Percentiles rank a stretch among this genome's conserved stretches.
Evolutionary conservation across 2,329 filamentous ascomycete species (phyloP).

Genomic region (Coniochaeta ligniaria): DNA sequence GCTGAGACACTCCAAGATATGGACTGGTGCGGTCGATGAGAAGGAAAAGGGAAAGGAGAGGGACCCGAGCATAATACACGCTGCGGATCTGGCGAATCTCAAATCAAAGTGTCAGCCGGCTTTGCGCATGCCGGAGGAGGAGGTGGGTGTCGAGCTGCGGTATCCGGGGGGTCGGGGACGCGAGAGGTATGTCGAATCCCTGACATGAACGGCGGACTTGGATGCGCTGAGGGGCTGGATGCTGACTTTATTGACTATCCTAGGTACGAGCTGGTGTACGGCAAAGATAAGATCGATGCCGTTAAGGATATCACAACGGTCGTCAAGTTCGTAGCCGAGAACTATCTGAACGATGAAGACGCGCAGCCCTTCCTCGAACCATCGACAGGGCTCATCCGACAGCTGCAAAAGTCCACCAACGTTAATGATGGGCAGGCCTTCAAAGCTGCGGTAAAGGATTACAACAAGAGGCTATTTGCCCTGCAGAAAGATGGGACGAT

Average conservation of each 20-base stretch:
- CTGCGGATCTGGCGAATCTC: constrained; percentile 46
- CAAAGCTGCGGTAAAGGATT: constrained; percentile 63
- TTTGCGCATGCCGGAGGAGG: constrained; percentile 40
- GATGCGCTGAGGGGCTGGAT: background rate
- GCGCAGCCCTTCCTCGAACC: constrained; percentile 63
- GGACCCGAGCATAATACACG: constrained; percentile 46
- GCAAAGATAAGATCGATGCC: constrained; percentile 72
- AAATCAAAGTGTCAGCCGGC: constrained; percentile 43
- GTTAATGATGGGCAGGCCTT: constrained; percentile 62
- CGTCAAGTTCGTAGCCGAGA: constrained; percentile 61
- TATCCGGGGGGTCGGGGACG: constrained; percentile 60
- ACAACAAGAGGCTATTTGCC: constrained; percentile 63
- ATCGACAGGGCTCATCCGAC: constrained; percentile 65
- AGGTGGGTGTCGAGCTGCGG: constrained; percentile 62
- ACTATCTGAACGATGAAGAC: constrained; percentile 69
- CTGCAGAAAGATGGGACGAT: constrained; percentile 66
- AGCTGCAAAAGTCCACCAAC: constrained; percentile 64
- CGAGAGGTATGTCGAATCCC: constrained; percentile 18
- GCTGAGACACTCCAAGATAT: constrained; percentile 31
- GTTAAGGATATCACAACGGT: constrained; percentile 66
- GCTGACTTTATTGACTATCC: constrained; percentile 9
- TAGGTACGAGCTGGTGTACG: constrained; percentile 68
- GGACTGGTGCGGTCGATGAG: constrained; percentile 6
- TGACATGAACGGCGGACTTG: background rate
- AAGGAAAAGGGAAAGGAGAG: constrained; percentile 31